Percentiles rank a stretch among this genome's conserved stretches.
phyloP scores from a whole-genome alignment of 495 filamentous ascomycete species.

The Penicillium desertorum region DNA sequence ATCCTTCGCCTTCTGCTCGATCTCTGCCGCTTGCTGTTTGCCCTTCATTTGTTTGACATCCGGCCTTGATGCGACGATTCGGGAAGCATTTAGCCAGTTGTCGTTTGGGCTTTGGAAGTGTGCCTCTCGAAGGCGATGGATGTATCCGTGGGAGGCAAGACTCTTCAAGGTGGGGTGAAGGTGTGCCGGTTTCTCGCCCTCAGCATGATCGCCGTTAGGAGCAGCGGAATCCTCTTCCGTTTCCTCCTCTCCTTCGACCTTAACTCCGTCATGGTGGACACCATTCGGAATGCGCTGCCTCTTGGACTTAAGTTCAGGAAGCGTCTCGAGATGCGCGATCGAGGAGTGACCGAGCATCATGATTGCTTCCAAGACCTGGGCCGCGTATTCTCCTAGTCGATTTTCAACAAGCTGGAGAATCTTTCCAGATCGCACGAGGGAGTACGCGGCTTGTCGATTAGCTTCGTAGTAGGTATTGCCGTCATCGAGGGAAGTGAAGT shows the following conservation, averaged over 20 bases:
- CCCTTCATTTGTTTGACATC: constrained; percentile 50
- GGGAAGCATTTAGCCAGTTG: constrained; percentile 49
- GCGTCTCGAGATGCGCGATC: constrained; percentile 61
- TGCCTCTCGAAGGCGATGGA: constrained; percentile 47
- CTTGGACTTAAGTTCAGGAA: constrained; percentile 37
- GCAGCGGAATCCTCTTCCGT: constrained; percentile 23
- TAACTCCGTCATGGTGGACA: constrained; percentile 34
- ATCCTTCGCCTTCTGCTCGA: constrained; percentile 40
- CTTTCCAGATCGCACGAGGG: constrained; percentile 74
- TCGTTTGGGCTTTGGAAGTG: constrained; percentile 55
- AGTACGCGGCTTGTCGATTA: constrained; percentile 71
- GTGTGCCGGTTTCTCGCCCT: constrained; percentile 26
- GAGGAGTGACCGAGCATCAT: constrained; percentile 74
- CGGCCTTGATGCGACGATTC: constrained; percentile 33
- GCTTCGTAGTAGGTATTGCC: constrained; percentile 75
- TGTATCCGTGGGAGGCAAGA: constrained; percentile 50
- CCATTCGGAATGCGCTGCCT: constrained; percentile 30
- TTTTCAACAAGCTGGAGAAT: constrained; percentile 72
- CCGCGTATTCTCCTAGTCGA: constrained; percentile 66
- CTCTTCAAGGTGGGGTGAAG: constrained; percentile 47
- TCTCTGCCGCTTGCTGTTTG: constrained; percentile 57
- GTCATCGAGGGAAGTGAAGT: constrained; percentile 63
- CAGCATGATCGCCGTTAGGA: constrained; percentile 26
- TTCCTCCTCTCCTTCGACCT: constrained; percentile 26
- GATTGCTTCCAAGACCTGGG: constrained; percentile 69